A percentile compares a stretch with the other conserved stretches of the same genome.
These are phyloP conservation scores for Xylaria sp. DNA, from an alignment of 2,329 filamentous ascomycete species.

Conservation along the genomic window DNA sequence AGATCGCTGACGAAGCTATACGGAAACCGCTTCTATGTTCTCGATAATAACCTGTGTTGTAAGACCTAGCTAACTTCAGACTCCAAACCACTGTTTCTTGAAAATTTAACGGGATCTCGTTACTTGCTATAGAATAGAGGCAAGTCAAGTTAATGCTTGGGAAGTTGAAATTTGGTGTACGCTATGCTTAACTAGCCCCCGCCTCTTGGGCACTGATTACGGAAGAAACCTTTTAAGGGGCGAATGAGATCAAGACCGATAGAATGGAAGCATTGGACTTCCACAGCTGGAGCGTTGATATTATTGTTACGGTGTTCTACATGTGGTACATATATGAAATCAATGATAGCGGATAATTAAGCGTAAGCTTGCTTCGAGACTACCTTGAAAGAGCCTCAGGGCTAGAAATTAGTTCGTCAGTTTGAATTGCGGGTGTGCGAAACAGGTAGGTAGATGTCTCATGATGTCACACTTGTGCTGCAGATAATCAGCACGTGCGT, in stretches of 20 bases:
- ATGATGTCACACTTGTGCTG: not conserved
- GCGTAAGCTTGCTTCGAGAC: too few species aligned
- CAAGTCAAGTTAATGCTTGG: not conserved
- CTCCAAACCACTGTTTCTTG: too few species aligned
- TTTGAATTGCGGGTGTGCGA: not conserved
- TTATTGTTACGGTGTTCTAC: not conserved
- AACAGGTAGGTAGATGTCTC: not conserved
- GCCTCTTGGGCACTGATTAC: too few species aligned
- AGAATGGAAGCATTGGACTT: not conserved
- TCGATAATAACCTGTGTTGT: too few species aligned
- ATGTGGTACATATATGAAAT: not conserved
- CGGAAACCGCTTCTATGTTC: too few species aligned
- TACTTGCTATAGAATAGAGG: not conserved
- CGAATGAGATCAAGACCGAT: not conserved
- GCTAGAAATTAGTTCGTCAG: too few species aligned
- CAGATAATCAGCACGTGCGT: not conserved
- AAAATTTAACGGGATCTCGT: not conserved
- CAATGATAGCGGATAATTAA: too few species aligned
- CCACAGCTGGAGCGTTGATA: not conserved
- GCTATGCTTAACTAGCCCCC: not conserved
- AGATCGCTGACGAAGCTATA: too few species aligned
- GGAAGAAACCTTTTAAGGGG: not conserved
- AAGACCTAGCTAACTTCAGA: too few species aligned
- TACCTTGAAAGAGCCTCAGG: too few species aligned
- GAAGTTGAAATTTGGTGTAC: not conserved